Conservation (phyloP, 176 grass and related monocot species). For the Aegilops speltoides region DNA sequence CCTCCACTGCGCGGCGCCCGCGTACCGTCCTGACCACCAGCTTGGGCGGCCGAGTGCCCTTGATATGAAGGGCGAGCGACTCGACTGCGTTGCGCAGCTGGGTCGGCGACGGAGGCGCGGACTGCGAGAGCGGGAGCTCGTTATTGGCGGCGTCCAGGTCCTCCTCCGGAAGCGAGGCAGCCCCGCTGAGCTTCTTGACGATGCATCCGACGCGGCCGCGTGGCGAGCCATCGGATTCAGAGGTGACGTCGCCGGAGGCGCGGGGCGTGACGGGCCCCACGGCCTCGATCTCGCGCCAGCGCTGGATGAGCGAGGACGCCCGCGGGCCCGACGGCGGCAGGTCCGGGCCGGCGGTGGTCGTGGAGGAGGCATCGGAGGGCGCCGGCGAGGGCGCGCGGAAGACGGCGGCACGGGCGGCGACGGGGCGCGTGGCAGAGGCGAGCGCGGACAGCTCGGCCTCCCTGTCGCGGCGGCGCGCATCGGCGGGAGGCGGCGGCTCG, state of each 20-base stretch:
- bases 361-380: constrained; percentile 45
- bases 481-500: constrained; percentile 24
- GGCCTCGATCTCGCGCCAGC: constrained; percentile 92
- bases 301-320: constrained; percentile 89
- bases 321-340: constrained; percentile 50
- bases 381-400: constrained; percentile 49
- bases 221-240: constrained; percentile 45
- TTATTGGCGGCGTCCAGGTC: constrained; percentile 25
- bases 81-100: not conserved
- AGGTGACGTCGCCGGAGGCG: not conserved
- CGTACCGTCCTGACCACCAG: constrained; percentile 49
- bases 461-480: constrained; percentile 44
- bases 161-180: constrained; percentile 51
- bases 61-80: not conserved
- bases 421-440: constrained; percentile 52
- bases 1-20: constrained; percentile 63
- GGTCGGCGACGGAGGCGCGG: constrained; percentile 34
- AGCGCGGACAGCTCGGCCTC: constrained; percentile 61
- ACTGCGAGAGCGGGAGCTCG: constrained; percentile 25
- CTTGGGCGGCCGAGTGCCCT: not conserved
- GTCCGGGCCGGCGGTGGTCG: not conserved
- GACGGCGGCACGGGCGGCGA: constrained; percentile 52
- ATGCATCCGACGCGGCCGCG: constrained; percentile 41
- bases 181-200: constrained; percentile 54
- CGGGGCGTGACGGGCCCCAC: constrained; percentile 36